Percentiles rank a stretch among this genome's conserved stretches.
These are phyloP conservation scores for Neurospora sublineolata DNA, from an alignment of 495 filamentous ascomycete species.

Conservation along the genomic window DNA sequence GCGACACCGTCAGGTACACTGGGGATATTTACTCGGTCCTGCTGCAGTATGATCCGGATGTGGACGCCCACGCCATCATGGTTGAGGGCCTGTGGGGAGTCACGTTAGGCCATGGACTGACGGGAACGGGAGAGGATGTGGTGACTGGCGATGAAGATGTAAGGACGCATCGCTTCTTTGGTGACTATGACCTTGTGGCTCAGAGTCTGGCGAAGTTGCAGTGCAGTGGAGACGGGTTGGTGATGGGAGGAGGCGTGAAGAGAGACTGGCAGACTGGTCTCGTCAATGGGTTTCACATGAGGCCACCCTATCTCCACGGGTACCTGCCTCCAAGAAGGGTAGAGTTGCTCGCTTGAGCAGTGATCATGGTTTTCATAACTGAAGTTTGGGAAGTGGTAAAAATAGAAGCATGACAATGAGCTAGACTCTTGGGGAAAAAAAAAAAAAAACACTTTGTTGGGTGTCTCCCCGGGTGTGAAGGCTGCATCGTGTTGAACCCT, in stretches of 20 bases:
- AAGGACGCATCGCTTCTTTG: slow-evolving; percentile 32
- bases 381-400: not conserved
- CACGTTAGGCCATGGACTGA: slow-evolving; percentile 33
- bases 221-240: slow-evolving; percentile 20
- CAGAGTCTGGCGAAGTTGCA: slow-evolving; percentile 16
- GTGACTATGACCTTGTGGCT: slow-evolving; percentile 24
- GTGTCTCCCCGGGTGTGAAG: not conserved
- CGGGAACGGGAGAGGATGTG: not conserved
- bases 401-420: not conserved
- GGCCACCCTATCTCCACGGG: not conserved
- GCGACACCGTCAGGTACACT: slow-evolving; percentile 18
- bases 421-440: not conserved
- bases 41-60: slow-evolving; percentile 23
- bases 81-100: slow-evolving; percentile 33
- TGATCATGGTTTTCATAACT: not conserved
- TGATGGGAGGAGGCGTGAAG: slow-evolving; percentile 21
- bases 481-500: not conserved
- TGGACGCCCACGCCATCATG: slow-evolving; percentile 28
- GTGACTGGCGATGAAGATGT: slow-evolving; percentile 11
- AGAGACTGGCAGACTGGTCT: slow-evolving; percentile 23
- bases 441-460: not conserved
- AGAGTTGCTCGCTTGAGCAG: not conserved
- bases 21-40: slow-evolving; percentile 33
- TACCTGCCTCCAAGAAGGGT: not conserved
- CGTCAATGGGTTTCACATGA: slow-evolving; percentile 26